Evolutionary conservation across 169 alveolate species (phyloP).

Genomic region (Theileria orientalis): DNA sequence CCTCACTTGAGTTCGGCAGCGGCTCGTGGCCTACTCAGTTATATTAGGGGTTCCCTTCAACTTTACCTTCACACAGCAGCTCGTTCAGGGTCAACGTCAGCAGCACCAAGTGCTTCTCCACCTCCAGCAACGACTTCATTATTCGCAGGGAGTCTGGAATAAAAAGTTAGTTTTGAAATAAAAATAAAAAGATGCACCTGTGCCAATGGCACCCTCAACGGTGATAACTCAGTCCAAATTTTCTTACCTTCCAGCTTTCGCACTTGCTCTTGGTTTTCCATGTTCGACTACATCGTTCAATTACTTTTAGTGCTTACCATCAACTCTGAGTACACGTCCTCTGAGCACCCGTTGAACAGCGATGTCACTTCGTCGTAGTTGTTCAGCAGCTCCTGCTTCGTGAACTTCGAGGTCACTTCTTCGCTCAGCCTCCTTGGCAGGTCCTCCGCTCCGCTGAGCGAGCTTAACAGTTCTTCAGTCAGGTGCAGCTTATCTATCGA

Average conservation of each 20-base stretch:
- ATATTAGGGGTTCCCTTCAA: neutral
- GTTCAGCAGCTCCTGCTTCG: conserved; percentile 19
- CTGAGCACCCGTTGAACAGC: conserved; percentile 35
- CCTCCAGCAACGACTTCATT: conserved; percentile 42
- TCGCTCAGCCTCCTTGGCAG: neutral
- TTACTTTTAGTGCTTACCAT: conserved; percentile 14
- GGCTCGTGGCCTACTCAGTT: neutral
- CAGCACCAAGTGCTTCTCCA: conserved; percentile 56
- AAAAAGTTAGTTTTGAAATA: too few relatives aligned
- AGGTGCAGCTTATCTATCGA: conserved; percentile 39
- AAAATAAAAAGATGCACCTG: too few relatives aligned
- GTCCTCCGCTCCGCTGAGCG: conserved; percentile 8
- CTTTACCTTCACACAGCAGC: neutral
- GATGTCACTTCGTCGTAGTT: conserved; percentile 52
- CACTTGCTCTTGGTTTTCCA: conserved; percentile 36
- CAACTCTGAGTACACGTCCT: conserved; percentile 56
- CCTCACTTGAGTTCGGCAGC: conserved; percentile 63
- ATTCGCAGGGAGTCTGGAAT: conserved; percentile 11
- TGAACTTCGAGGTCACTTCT: conserved; percentile 5
- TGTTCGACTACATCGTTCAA: neutral
- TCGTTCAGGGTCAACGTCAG: conserved; percentile 19
- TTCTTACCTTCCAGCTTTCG: conserved; percentile 51
- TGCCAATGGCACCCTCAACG: too few relatives aligned
- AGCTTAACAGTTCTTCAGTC: conserved; percentile 18
- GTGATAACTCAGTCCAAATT: too few relatives aligned